Evolutionary conservation across 2,329 filamentous ascomycete species (phyloP).

Genomic region (Aspergillus tamarii): DNA sequence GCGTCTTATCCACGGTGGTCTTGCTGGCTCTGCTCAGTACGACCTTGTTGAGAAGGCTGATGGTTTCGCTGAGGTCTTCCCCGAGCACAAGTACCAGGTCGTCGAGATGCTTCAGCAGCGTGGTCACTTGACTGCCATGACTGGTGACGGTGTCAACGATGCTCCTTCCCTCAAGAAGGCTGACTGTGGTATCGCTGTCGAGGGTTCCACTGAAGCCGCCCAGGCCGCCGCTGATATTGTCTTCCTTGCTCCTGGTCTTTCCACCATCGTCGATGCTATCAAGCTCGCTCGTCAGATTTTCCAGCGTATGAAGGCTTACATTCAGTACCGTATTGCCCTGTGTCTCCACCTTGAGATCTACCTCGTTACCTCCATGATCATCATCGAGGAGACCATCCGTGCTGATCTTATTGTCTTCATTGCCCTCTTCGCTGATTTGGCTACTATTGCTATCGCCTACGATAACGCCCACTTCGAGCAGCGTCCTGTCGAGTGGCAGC

Average conservation of each 20-base stretch:
- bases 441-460: slow-evolving; percentile 77
- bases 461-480: slow-evolving; percentile 77
- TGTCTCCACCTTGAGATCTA: slow-evolving; percentile 77
- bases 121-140: slow-evolving; percentile 75
- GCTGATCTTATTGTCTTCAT: slow-evolving; percentile 78
- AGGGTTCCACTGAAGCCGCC: slow-evolving; percentile 72
- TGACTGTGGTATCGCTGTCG: slow-evolving; percentile 74
- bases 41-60: slow-evolving; percentile 76
- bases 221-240: slow-evolving; percentile 75
- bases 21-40: slow-evolving; percentile 72
- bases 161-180: slow-evolving; percentile 74
- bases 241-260: slow-evolving; percentile 72
- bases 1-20: slow-evolving; percentile 75
- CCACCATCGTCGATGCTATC: slow-evolving; percentile 72
- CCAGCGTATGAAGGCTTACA: slow-evolving; percentile 78
- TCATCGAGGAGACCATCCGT: slow-evolving; percentile 75
- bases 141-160: slow-evolving; percentile 76
- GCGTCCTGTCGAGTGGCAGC: slow-evolving; percentile 77
- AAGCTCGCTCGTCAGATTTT: slow-evolving; percentile 76
- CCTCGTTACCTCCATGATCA: slow-evolving; percentile 76
- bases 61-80: slow-evolving; percentile 74
- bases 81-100: slow-evolving; percentile 76
- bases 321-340: slow-evolving; percentile 76
- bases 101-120: slow-evolving; percentile 76
- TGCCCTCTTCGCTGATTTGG: slow-evolving; percentile 77